A percentile compares a stretch with the other conserved stretches of the same genome.
Evolutionary conservation across 2,329 filamentous ascomycete genomes (phyloP).

Genomic region (Fusarium austroafricanum): DNA sequence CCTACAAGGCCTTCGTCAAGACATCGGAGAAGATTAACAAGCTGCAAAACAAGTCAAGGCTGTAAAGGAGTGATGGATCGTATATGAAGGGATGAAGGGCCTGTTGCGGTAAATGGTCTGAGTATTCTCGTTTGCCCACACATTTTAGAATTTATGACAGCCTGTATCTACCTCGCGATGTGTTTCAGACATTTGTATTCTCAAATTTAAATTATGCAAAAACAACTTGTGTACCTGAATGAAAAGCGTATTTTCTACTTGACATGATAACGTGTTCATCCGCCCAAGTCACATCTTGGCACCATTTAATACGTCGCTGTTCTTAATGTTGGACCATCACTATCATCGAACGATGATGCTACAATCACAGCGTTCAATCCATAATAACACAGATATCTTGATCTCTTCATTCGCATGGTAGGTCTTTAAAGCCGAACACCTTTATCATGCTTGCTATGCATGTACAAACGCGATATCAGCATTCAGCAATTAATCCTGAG

Average conservation of each 20-base stretch:
- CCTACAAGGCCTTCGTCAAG: slow-evolving; percentile 1
- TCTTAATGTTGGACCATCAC: no score
- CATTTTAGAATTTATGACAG: not conserved
- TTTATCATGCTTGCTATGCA: not conserved
- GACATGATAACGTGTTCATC: not conserved
- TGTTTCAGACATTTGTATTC: not conserved
- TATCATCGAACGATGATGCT: no score
- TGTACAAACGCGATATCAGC: no score
- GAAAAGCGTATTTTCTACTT: no score
- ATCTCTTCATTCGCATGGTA: no score
- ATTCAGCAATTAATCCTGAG: no score
- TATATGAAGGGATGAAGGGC: not conserved
- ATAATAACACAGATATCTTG: not conserved
- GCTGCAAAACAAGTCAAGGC: not conserved
- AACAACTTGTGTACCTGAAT: rapidly evolving
- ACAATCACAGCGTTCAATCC: not conserved
- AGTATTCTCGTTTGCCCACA: not conserved
- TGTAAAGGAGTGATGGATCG: not conserved
- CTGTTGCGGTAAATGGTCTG: not conserved
- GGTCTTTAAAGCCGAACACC: rapidly evolving
- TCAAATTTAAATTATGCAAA: rapidly evolving
- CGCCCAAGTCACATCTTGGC: no score
- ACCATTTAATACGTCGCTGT: not conserved
- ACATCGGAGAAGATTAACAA: slow-evolving; percentile 3
- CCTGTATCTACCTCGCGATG: not conserved